Evolutionary conservation across 1,139 yeast species (phyloP).

Genomic region (Nematodospora anomalae): DNA sequence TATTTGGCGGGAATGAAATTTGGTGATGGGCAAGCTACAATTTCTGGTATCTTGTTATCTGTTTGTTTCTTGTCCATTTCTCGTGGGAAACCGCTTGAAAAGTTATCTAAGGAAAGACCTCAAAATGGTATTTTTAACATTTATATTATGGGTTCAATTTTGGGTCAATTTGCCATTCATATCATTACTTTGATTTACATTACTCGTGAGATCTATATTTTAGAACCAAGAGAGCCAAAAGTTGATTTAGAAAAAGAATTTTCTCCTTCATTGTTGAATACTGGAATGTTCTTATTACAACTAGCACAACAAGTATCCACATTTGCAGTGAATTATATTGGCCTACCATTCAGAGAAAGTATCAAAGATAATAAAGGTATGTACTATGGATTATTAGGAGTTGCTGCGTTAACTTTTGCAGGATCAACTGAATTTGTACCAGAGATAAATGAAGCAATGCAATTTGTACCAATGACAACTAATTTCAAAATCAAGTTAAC

Average conservation of each 20-base stretch:
- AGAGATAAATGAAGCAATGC: constrained; percentile 87
- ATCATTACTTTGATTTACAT: constrained; percentile 79
- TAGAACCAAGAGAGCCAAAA: constrained; percentile 90
- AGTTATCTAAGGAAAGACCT: constrained; percentile 91
- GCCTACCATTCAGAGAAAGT: constrained; percentile 93
- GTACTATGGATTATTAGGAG: constrained; percentile 94
- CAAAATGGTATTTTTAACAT: constrained; percentile 95
- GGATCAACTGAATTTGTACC: constrained; percentile 96
- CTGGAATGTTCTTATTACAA: constrained; percentile 93
- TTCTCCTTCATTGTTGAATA: constrained; percentile 85
- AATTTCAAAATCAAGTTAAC: constrained; percentile 81
- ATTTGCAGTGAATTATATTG: constrained; percentile 96
- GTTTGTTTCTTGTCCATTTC: constrained; percentile 96
- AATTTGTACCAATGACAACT: constrained; percentile 81
- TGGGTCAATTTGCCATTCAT: constrained; percentile 95
- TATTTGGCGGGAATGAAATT: constrained; percentile 97
- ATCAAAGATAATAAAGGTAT: constrained; percentile 90
- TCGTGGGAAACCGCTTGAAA: constrained; percentile 87
- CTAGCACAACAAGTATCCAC: constrained; percentile 97
- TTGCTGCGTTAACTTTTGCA: constrained; percentile 81
- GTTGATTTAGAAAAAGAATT: constrained; percentile 89
- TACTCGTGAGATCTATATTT: constrained; percentile 74
- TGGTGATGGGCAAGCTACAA: constrained; percentile 96
- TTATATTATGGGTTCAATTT: constrained; percentile 95
- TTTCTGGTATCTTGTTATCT: constrained; percentile 84